A percentile compares a stretch with the other conserved stretches of the same genome.
Evolutionary conservation across 306 rosid species (phyloP).

Genomic region (Ziziphus jujuba): DNA sequence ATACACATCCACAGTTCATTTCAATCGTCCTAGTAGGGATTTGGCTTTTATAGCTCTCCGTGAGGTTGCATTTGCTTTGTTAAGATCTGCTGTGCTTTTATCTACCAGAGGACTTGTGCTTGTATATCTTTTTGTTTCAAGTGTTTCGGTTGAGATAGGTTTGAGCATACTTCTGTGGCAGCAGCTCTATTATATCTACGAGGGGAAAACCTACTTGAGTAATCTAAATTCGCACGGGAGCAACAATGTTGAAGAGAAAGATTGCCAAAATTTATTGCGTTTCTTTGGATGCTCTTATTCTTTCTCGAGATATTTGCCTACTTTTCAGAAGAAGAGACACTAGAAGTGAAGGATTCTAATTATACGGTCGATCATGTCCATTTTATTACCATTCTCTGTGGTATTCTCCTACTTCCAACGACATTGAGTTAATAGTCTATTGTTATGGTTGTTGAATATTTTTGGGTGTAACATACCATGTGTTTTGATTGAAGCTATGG

Average conservation of each 20-base stretch:
- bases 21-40: slow-evolving; percentile 25
- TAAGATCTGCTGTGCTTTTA: slow-evolving; percentile 59
- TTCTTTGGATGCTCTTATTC: slow-evolving; percentile 69
- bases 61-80: slow-evolving; percentile 42
- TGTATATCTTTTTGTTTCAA: slow-evolving; percentile 66
- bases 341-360: slow-evolving; percentile 25
- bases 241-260: slow-evolving; percentile 55
- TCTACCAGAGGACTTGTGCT: slow-evolving; percentile 77
- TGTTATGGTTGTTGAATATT: no score
- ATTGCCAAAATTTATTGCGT: slow-evolving; percentile 69
- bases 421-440: no score
- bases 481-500: no score
- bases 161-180: slow-evolving; percentile 82
- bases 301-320: slow-evolving; percentile 57
- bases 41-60: slow-evolving; percentile 32
- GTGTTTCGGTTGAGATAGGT: slow-evolving; percentile 74
- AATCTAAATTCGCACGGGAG: slow-evolving; percentile 48
- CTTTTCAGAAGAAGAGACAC: slow-evolving; percentile 50
- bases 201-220: slow-evolving; percentile 72
- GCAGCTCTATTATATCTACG: slow-evolving; percentile 76
- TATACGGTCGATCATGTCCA: background rate
- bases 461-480: no score
- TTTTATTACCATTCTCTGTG: background rate
- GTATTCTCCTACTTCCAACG: background rate
- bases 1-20: slow-evolving; percentile 11